A percentile compares a stretch with the other conserved stretches of the same genome.
Evolutionary conservation across 2,329 filamentous ascomycete genomes (phyloP).

Genomic region (Paecilomyces niveus): DNA sequence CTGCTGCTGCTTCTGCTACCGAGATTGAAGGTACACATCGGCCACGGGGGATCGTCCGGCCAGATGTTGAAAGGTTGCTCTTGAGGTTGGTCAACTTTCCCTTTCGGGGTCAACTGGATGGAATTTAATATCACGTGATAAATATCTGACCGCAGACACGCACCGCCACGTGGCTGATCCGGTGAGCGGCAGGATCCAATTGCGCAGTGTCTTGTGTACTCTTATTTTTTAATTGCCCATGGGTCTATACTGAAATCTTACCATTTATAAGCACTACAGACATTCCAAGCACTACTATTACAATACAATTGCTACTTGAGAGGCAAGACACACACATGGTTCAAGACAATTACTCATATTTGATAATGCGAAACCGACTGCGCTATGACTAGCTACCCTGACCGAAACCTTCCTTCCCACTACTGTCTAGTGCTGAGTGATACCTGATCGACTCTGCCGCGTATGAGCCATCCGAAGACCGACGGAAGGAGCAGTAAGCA

Average conservation of each 20-base stretch:
- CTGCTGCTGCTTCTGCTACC: conserved; percentile 12
- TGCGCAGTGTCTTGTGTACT: background rate
- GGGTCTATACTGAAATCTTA: too few relatives aligned
- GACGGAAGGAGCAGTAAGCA: background rate
- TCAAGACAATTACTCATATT: too few relatives aligned
- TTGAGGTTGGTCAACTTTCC: background rate
- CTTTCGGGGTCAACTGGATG: background rate
- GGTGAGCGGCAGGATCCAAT: background rate
- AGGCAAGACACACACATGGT: too few relatives aligned
- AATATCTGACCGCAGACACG: background rate
- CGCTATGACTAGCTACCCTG: background rate
- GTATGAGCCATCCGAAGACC: background rate
- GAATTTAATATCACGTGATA: background rate
- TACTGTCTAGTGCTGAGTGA: background rate
- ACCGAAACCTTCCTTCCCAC: background rate
- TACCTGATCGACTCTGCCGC: background rate
- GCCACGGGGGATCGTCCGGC: background rate
- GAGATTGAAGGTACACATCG: conserved; percentile 2
- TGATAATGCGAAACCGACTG: background rate
- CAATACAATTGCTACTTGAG: too few relatives aligned
- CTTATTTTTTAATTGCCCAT: too few relatives aligned
- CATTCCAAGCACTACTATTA: too few relatives aligned
- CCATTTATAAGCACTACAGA: too few relatives aligned
- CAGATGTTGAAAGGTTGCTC: background rate
- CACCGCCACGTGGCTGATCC: background rate